Conservation (phyloP, 768 basidiomycete species). For the Dendrothele bispora region DNA sequence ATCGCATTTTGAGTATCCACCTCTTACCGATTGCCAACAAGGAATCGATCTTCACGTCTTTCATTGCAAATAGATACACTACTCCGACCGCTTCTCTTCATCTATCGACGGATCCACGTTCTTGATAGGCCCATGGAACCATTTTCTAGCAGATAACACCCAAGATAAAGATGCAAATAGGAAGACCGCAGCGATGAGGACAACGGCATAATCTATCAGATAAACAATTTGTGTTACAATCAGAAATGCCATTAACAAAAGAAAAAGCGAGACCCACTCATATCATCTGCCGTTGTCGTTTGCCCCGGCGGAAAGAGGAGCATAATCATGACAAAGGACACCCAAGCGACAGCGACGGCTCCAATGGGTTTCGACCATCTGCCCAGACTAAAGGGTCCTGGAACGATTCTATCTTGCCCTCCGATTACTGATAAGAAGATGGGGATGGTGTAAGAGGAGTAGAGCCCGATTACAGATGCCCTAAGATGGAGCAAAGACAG, state of each 20-base stretch:
- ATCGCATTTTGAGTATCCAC: too few relatives aligned
- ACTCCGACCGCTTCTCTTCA: background rate
- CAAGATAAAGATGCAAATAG: conserved; percentile 64
- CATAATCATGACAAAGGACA: conserved; percentile 57
- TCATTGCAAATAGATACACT: too few relatives aligned
- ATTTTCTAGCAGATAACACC: conserved; percentile 65
- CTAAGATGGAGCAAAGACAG: conserved; percentile 29
- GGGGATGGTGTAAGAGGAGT: conserved; percentile 65
- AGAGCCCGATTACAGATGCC: conserved; percentile 70
- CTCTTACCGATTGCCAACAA: too few relatives aligned
- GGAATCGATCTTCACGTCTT: too few relatives aligned
- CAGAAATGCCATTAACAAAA: background rate
- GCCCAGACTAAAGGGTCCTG: conserved; percentile 63
- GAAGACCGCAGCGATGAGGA: conserved; percentile 65
- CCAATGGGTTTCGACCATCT: conserved; percentile 62
- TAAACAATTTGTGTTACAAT: background rate
- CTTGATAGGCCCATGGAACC: conserved; percentile 68
- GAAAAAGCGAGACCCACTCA: conserved; percentile 65
- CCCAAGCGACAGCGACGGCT: conserved; percentile 63
- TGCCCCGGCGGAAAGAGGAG: conserved; percentile 56
- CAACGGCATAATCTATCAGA: conserved; percentile 61
- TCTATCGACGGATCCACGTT: conserved; percentile 36
- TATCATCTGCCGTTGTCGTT: conserved; percentile 37
- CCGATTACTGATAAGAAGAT: conserved; percentile 74
- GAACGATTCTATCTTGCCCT: conserved; percentile 54